These are phyloP conservation scores for Leccinum pellstonianum DNA, from an alignment of 768 basidiomycete species.

Conservation along the genomic window DNA sequence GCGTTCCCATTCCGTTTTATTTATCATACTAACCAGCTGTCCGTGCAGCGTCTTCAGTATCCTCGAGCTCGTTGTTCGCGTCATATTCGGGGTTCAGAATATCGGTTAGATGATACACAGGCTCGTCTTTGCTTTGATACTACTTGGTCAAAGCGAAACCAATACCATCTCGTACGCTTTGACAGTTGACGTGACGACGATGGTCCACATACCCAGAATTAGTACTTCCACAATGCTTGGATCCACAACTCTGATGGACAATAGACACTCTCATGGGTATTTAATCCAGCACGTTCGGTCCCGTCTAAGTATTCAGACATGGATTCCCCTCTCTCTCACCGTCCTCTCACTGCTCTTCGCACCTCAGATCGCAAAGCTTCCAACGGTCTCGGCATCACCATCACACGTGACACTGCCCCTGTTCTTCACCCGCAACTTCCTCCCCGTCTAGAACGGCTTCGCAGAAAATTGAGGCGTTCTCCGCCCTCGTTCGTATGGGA, in stretches of 20 bases:
- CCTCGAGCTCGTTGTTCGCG: not conserved
- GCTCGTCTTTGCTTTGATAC: not conserved
- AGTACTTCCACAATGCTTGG: not conserved
- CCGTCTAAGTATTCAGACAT: not conserved
- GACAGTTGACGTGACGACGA: not conserved
- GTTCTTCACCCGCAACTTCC: not conserved
- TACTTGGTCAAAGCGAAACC: not conserved
- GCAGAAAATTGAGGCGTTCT: not conserved
- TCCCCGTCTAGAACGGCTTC: not conserved
- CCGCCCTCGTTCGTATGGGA: slow-evolving; percentile 17
- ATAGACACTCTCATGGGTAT: not conserved
- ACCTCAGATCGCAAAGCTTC: not conserved
- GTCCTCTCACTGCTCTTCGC: not conserved
- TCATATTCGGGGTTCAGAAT: not conserved
- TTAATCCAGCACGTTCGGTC: not conserved
- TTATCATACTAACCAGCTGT: not conserved
- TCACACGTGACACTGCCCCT: not conserved
- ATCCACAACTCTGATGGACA: not conserved
- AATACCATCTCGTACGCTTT: not conserved
- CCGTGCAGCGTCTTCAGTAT: not conserved
- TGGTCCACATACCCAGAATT: not conserved
- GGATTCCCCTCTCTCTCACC: not conserved
- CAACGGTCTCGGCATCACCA: not conserved
- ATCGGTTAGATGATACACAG: not conserved
- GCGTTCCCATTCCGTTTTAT: not conserved